Percentiles rank a stretch among this genome's conserved stretches.
Evolutionary conservation across 805 yeast species (phyloP).

Genomic region (Hanseniaspora clermontiae): DNA sequence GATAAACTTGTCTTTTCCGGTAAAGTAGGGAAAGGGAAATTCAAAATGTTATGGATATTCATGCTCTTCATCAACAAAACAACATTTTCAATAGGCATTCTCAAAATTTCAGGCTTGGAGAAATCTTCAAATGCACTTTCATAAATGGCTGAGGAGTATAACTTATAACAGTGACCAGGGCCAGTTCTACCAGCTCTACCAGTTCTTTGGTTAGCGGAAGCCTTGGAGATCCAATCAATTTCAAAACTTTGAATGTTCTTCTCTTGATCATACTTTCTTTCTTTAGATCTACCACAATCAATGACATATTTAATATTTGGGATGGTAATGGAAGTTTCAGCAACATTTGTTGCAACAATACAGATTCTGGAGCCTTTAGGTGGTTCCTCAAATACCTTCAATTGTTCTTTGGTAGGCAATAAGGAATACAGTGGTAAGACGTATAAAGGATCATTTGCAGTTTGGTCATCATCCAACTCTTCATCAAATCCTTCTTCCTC

Average conservation of each 20-base stretch:
- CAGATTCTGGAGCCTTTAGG: slow-evolving; percentile 80
- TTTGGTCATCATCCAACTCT: slow-evolving; percentile 53
- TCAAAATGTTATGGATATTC: slow-evolving; percentile 83
- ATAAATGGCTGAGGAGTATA: slow-evolving; percentile 85
- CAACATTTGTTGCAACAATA: slow-evolving; percentile 92
- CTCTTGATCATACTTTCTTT: slow-evolving; percentile 64
- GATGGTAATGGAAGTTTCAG: slow-evolving; percentile 92
- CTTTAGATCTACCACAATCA: slow-evolving; percentile 90
- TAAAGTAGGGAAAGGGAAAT: slow-evolving; percentile 94
- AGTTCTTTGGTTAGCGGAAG: slow-evolving; percentile 87
- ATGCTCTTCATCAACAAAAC: slow-evolving; percentile 90
- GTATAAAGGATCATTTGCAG: slow-evolving; percentile 64
- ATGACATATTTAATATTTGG: slow-evolving; percentile 92
- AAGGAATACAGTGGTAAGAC: slow-evolving; percentile 88
- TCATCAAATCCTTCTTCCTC: slow-evolving; percentile 59
- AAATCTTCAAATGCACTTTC: slow-evolving; percentile 77
- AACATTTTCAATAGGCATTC: slow-evolving; percentile 96
- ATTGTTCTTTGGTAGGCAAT: slow-evolving; percentile 86
- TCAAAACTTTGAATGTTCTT: slow-evolving; percentile 90
- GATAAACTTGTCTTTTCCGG: slow-evolving; percentile 52
- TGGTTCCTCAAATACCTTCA: slow-evolving; percentile 78
- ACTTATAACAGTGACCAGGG: slow-evolving; percentile 91
- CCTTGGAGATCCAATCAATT: slow-evolving; percentile 84
- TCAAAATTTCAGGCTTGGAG: slow-evolving; percentile 73
- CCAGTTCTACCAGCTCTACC: slow-evolving; percentile 99